Evolutionary conservation across 2,329 filamentous ascomycete species (phyloP), one percentile per base, ranked within the genome.

Genomic region (Pseudogymnoascus sp.): DNA sequence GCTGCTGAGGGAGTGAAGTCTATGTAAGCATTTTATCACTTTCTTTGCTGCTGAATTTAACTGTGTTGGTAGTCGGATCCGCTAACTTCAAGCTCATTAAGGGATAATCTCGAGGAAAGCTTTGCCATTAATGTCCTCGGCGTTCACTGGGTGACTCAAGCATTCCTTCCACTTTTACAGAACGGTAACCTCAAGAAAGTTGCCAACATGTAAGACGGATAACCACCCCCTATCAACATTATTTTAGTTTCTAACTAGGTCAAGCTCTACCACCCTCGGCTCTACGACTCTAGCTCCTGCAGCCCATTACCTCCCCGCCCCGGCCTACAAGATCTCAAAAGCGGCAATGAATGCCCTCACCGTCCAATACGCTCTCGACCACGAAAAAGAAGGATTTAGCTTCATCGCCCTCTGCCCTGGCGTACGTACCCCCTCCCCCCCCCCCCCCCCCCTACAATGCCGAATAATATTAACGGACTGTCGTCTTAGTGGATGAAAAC

Each of bases 271-370:
- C 1, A 78, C 75, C 0, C 51, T 81, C 2, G 79, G 77, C 28
- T 81, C 79, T 0, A 76, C 80, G 4, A 62, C 71, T 19, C 63
- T 69, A 65, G 71, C 72, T 0, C 41, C 62, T 0, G 64, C 48
- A 2, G 48, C 48, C 8, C 48, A 57, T 6, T 57, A 57, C n/a
- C 25, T 70, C 13, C 73, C 74, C 0, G 48, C 66, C 0, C 77
- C 77, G 0, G 73, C 75, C 0, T 79, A 79, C 73, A 76, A 79
- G 65, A 74, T 81, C 67, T 76, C 77, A 14, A 83, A 82, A 66
- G 76, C 80, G 0, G 79, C 79, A 0, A 63, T 81, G 65, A 80
- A 81, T 65, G 77, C 78, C 72, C 68, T 83, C 37, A 82, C 78
- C 1, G 73, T 77, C 0, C 79, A 79, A 65, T 80, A 77, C 57